Evolutionary conservation across 768 basidiomycete species (phyloP), one percentile per base, ranked within the genome.

Genomic region (Wakefieldia striispora): DNA sequence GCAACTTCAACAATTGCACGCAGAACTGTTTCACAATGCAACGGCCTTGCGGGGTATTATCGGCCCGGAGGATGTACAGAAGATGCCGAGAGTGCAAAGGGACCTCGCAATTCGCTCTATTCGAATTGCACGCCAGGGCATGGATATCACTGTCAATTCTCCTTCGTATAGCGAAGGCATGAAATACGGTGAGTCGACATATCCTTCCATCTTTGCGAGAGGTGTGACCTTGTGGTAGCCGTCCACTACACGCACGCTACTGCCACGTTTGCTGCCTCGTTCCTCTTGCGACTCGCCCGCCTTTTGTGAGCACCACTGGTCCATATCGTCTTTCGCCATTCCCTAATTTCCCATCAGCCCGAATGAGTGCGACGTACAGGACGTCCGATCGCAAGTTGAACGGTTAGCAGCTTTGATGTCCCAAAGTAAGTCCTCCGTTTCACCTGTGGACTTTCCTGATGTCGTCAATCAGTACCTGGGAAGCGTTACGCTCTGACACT

Each of bases 221-320:
- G 12, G 21, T 46, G 40, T 51, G 40, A 58, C 34, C 24, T 20
- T 17, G 10, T 19, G 17, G 39, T 56, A 91, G 90, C 91, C 14
- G 88, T 93, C n/a, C 86, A 91, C 63, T 88, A 89, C 60, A 88
- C 88, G 13, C 94, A 97, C 63, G 90, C 91, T 36, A 91, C 91
- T 24, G 94, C 94, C 6, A 95, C 94, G 0, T 97, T 97, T 70
- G 81, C 90, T 19, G 94, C 93, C 12, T 91, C 91, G 4, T 88
- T 97, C 68, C 75, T 95, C 51, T 75, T 97, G 42, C 85, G 94
- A 27, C 74, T 97, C 41, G 83, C 86, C 33, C 82, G 94, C 21
- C 75, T 97, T 35, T 95, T 97, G 90, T 92, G 63, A 70, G 89
- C 70, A 21, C 11, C n/a, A 9, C 31, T 5, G 3, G 20, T 36